Evolutionary conservation across 441 rosid genomes (phyloP), one percentile per base, ranked within the genome.

Genomic region (Jatropha multifida): DNA sequence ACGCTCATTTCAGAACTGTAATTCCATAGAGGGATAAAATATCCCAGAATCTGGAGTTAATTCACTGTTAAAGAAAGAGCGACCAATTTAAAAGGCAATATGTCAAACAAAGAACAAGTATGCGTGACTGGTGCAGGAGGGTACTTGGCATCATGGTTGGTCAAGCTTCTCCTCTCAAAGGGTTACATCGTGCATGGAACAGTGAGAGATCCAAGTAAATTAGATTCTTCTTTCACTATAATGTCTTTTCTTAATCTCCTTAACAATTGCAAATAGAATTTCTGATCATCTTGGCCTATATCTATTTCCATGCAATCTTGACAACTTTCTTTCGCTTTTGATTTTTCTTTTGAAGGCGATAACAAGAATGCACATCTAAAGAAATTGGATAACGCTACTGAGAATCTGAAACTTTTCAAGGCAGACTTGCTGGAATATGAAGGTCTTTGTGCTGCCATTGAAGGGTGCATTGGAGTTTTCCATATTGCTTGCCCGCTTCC

Each of bases 81-180:
- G 32, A 32, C 32, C 32, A 32, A 32, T 32, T 32, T 32, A 17
- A 52, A 13, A 52, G 18, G 37, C 49, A 63, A 20, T 58, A 49
- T 11, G 51, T 69, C 41, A 6, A 42, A 56, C 68, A 72, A 41
- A 63, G 78, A 84, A 78, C 75, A 83, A 9, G 83, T 93, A 17
- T 94, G 97, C 65, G 95, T 91, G 72, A 92, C 97, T 54, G 98
- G 98, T 7, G 91, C 97, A 40, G 95, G 97, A 9, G 92, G 97
- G 73, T 92, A 83, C 86, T 85, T 90, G 65, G 96, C 89, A 40
- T 92, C 97, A 1, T 91, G 97, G 94, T 72, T 89, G 9, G 92
- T 91, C 26, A 90, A 92, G 74, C 81, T 87, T 63, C 93, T 91
- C 18, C 82, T 92, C 48, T 86, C 85, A 67, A 78, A 78, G 68